Evolutionary conservation across 345 rosid genomes (phyloP), one percentile per base, ranked within the genome.

Genomic region (Mallotus nudiflorus): DNA sequence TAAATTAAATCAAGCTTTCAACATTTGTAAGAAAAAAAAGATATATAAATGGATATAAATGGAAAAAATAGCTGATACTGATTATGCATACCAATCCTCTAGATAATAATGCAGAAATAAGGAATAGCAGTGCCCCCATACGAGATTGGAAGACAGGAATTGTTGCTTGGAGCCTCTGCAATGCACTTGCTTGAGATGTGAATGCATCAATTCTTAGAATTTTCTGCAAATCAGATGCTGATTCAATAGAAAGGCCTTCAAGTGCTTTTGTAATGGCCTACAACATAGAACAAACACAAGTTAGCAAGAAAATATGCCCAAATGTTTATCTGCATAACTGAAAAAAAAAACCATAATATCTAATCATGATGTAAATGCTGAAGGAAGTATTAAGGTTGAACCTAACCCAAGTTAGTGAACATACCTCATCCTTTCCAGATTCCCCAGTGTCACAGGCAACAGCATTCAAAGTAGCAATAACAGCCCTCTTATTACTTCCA

Each of bases 101-200:
- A 73, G 99, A 92, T 60, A 96, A 91, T 66, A 96, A 81, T 19
- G 98, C 96, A 52, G 99, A 96, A 75, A 96, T 85, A 63, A 96
- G 97, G 84, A 96, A 92, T 19, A 92, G 85, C 80, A 92, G 72
- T 22, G 97, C 97, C 59, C 99, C 99, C 99, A 89, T 88, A 52
- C 95, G 93, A 77, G 97, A 92, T 78, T 82, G 90, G 79, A 90
- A 92, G 74, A 85, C 79, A 54, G 95, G 89, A 79, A 96, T 78
- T 67, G 81, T 77, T 33, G 67, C 75, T 77, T 88, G 77, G 46
- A 96, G 86, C 81, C 82, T 84, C 68, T 44, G 86, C 54, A 85
- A 74, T 13, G 86, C 88, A 77, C 79, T 85, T 62, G 84, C 65
- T 33, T 84, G 84, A 14, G 87, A 75, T 64, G 83, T 78, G 70